These are phyloP conservation scores for Orychophragmus violaceus DNA, from an alignment of 345 rosid genomes.

Conservation along the genomic window DNA sequence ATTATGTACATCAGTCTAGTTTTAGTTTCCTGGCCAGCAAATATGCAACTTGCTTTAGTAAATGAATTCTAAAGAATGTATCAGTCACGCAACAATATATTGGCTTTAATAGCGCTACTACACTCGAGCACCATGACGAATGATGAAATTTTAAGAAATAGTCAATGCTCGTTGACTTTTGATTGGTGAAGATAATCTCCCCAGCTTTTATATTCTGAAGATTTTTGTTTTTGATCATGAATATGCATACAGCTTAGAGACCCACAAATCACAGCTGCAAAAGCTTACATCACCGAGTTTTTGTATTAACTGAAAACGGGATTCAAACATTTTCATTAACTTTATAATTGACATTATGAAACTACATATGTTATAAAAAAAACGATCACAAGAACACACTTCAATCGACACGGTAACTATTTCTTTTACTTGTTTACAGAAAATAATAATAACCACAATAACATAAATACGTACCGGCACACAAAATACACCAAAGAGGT, in stretches of 20 bases:
- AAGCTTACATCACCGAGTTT: no score
- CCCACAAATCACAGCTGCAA: no score
- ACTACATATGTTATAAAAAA: no score
- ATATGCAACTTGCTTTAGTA: not conserved
- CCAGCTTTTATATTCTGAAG: no score
- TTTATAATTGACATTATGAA: no score
- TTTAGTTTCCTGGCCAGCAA: not conserved
- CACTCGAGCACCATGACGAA: not conserved
- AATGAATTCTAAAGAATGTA: not conserved
- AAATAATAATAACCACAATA: not conserved
- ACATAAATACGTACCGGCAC: no score
- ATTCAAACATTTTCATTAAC: no score
- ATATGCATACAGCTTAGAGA: no score
- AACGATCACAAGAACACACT: not conserved
- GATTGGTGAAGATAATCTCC: no score
- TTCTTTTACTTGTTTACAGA: not conserved
- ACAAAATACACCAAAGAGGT: not conserved
- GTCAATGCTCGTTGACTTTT: not conserved
- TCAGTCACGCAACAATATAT: constrained; percentile 3
- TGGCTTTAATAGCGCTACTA: not conserved
- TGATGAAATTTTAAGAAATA: not conserved
- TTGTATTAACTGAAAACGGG: no score
- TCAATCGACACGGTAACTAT: not conserved
- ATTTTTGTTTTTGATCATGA: no score
- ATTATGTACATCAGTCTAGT: not conserved